Evolutionary conservation across 2,329 filamentous ascomycete species (phyloP), one percentile per base, ranked within the genome.

Genomic region (Pseudogymnoascus sp.): DNA sequence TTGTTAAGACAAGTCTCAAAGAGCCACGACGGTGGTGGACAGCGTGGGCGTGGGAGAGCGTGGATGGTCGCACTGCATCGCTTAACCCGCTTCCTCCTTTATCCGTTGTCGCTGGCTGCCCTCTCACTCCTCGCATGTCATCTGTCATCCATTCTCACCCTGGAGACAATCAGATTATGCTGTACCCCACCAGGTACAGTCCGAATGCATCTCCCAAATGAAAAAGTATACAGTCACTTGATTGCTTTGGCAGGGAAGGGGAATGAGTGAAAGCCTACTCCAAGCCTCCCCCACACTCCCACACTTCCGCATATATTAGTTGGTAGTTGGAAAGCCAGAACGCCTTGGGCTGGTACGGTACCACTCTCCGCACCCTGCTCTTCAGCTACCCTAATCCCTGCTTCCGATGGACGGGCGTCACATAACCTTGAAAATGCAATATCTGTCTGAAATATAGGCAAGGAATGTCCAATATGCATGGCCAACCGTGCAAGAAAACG

Each of bases 311-410:
- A 55, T 55, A 55, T 35, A 55, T 55, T 55, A 29, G 49, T 55
- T 33, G 29, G 29, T 55, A 33, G 29, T n/a, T n/a, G 49, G 29
- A 12, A 33, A 55, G 49, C 49, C 49, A 55, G 49, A 55, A 55
- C 49, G 49, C 49, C 29, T 55, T 55, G 49, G 49, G 49, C 49
- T 55, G 49, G 49, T 55, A 55, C 49, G 49, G n/a, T 55, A 55
- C 49, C 29, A 55, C 49, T 55, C 29, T 55, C 49, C 49, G 49
- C 29, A 55, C 49, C 49, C 49, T 55, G 49, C 49, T 55, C 49
- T 55, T 55, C 49, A 55, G 49, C 49, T 55, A 55, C 49, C 49
- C 49, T 55, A 55, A 55, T 55, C 49, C 49, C 29, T 55, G 49
- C 29, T 55, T 33, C 49, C 49, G 49, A 35, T 12, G n/a, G 49